Conservation (phyloP, 2,329 filamentous ascomycete genomes). For the Penicillium corylophilum region DNA sequence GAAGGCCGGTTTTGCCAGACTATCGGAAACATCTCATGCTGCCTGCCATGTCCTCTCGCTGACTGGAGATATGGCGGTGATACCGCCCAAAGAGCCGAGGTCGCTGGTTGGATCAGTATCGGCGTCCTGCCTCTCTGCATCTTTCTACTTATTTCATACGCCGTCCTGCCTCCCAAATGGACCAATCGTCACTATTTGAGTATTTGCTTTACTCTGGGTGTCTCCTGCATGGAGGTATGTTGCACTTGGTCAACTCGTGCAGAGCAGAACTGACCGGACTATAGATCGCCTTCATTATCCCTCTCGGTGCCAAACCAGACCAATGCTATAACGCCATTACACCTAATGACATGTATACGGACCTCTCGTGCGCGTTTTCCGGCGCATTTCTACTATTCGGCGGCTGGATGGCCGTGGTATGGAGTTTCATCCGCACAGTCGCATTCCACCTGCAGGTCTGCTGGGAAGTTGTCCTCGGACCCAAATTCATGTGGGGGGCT, state of each 20-base stretch:
- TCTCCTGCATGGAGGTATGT: constrained; percentile 73
- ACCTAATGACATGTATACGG: constrained; percentile 85
- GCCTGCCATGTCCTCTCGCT: constrained; percentile 83
- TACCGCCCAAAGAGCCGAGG: constrained; percentile 58
- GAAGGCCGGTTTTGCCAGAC: constrained; percentile 61
- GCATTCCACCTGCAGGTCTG: constrained; percentile 97
- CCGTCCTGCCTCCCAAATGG: constrained; percentile 77
- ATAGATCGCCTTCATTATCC: constrained; percentile 86
- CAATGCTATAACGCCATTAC: constrained; percentile 90
- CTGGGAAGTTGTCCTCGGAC: constrained; percentile 89
- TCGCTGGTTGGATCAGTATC: constrained; percentile 81
- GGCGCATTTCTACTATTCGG: constrained; percentile 83
- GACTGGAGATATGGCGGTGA: constrained; percentile 68
- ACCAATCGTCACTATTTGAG: constrained; percentile 92
- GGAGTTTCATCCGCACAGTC: constrained; percentile 83
- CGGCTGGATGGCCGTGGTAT: constrained; percentile 79
- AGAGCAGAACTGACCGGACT: constrained; percentile 8
- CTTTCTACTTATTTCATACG: constrained; percentile 78
- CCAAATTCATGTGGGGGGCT: constrained; percentile 83
- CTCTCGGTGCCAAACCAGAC: constrained; percentile 72
- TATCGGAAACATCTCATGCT: constrained; percentile 63
- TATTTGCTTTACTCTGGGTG: constrained; percentile 75
- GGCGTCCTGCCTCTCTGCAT: constrained; percentile 68
- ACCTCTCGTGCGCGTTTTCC: constrained; percentile 79
- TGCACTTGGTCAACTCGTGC: neutral